Base-by-base conservation (phyloP, 2,329 filamentous ascomycete genomes). In the Hirsutella minnesotensis region DNA sequence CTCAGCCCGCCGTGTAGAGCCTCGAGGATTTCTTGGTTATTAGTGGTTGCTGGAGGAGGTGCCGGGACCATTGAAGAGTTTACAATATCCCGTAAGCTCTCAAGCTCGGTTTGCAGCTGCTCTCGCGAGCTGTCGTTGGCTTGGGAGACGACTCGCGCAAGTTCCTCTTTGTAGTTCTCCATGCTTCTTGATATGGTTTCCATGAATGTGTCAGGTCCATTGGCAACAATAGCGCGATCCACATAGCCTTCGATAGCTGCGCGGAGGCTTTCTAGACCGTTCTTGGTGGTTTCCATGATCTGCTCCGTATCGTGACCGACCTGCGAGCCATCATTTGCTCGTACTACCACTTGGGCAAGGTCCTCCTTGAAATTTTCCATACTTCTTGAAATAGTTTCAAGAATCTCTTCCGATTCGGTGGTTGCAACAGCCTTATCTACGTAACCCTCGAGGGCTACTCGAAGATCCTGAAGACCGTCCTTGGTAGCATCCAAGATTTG, bases 221-320 rank as follows among this genome's bases (percentile, higher is more conserved):
- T 73, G 1, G 77, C 72, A 46, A 83, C 83, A n/a, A 78, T 72
- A 8, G 80, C 77, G 37, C 79, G 79, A 53, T 88, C 81, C 44
- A 90, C 79, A 50, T 94, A 94, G 36, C 69, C 70, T 51, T 95
- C 86, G 42, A 96, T 85, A 46, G 94, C 84, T 12, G 70, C 66
- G 13, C 87, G 80, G 7, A 96, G 73, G 51, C 77, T 81, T 51
- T 94, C 87, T 12, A 95, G 72, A 0, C 88, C 89, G 56, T 94
- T 86, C 51, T 86, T 90, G 36, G 94, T 81, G 1, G 87, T 85
- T 58, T 92, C 86, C 4, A 95, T 69, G 13, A 94, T 80, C 58
- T 94, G 86, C 59, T 95, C 88, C 0, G 87, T 90, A 56, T 92
- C 86, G 46, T 80, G 75, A 34, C 83, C 86, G 51, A 80, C 86